A percentile compares a stretch with the other conserved stretches of the same genome.
Conservation (phyloP, 148 eudicot species). For the Camellia sinensis region DNA sequence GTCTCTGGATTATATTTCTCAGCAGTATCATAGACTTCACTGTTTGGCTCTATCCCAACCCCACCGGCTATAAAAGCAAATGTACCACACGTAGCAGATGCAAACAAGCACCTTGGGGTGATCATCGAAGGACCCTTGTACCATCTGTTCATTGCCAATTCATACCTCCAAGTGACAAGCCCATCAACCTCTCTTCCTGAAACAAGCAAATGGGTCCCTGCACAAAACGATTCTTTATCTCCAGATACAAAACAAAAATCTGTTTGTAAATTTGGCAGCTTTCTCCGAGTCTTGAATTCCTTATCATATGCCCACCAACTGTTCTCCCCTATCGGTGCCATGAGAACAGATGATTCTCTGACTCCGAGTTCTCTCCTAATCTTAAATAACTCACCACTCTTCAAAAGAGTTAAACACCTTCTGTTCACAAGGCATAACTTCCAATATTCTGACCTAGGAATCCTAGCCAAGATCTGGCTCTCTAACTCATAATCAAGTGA, state of each 20-base stretch:
- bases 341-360: slow-evolving; percentile 50
- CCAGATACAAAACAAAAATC: slow-evolving; percentile 40
- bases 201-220: slow-evolving; percentile 71
- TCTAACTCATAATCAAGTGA: slow-evolving; percentile 52
- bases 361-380: slow-evolving; percentile 47
- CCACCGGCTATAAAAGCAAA: slow-evolving; percentile 76
- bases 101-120: slow-evolving; percentile 71
- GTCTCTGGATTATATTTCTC: slow-evolving; percentile 44
- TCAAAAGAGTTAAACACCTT: slow-evolving; percentile 32
- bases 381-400: slow-evolving; percentile 45
- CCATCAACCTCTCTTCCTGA: slow-evolving; percentile 54
- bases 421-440: slow-evolving; percentile 30
- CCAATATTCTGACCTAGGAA: slow-evolving; percentile 40
- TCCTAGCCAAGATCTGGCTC: slow-evolving; percentile 36
- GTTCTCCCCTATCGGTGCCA: slow-evolving; percentile 48
- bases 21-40: slow-evolving; percentile 29
- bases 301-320: slow-evolving; percentile 52
- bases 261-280: slow-evolving; percentile 32
- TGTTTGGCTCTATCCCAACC: slow-evolving; percentile 13
- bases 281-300: slow-evolving; percentile 29
- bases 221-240: slow-evolving; percentile 73
- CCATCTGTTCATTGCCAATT: slow-evolving; percentile 55
- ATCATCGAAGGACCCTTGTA: slow-evolving; percentile 54
- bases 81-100: slow-evolving; percentile 58
- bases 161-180: slow-evolving; percentile 60